Base-by-base conservation (phyloP, 805 yeast species). In the Brettanomyces sp. region DNA sequence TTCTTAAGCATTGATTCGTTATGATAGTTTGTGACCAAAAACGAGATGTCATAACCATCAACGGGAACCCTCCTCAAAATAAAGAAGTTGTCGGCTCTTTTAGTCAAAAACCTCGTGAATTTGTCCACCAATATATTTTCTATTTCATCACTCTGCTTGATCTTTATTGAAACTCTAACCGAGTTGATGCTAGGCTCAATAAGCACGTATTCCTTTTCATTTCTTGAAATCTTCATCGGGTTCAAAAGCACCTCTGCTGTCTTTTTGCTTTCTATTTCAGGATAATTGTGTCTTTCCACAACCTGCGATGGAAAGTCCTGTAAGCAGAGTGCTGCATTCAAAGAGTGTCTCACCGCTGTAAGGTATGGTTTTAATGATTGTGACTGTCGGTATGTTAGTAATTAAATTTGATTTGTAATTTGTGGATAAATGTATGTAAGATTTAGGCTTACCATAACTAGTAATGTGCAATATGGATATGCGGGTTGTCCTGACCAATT, bases 121-220 rank as follows among this genome's bases (percentile, higher is more conserved):
- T 90, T 90, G 63, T 88, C 96, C 39, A 93, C 99, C 52, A 93
- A 73, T 49, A 93, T 89, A 57, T 80, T 85, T 68, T 93, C 99
- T 61, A 93, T 90, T 64, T 93, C 99, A 65, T 93, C 99, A 11
- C 96, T 95, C 67, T 93, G 99, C 66, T 93, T 93, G 65, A 93
- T 91, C 63, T 84, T 85, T 56, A 93, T 84, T 38, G 93, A 84
- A 24, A 93, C 83, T 60, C 99, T 77, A 36, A 90, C 86, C 1
- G 96, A 85, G 67, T 93, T 93, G 60, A 93, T 83, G 51, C 95
- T 83, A 11, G 97, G 89, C 64, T 93, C 99, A 55, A 93, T 93
- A 52, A 93, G 68, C 23, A 93, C 95, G 60, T 80, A 78, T 65
- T 93, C 99, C 59, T 87, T 83, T 62, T 91, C 97, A 61, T 93